Percentiles rank a stretch among this genome's conserved stretches.
phyloP scores from a whole-genome alignment of 208 protist genomes.

The Herpetomonas tarakana region DNA sequence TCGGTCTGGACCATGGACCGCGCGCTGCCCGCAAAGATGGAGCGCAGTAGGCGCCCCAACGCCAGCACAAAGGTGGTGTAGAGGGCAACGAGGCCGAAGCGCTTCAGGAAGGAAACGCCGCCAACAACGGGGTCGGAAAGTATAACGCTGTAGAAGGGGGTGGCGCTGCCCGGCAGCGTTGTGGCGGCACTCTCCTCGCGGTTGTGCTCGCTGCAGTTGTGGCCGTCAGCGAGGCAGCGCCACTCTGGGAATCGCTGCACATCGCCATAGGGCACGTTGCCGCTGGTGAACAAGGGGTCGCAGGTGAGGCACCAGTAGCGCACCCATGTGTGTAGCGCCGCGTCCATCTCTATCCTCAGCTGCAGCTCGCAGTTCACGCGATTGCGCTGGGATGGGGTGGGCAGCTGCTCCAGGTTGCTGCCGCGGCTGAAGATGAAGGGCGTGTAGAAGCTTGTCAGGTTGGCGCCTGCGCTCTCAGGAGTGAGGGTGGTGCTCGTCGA shows the following conservation, averaged over 20 bases:
- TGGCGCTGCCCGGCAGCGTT: background rate
- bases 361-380: slow-evolving; percentile 45
- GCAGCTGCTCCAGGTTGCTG: slow-evolving; percentile 7
- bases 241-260: slow-evolving; percentile 37
- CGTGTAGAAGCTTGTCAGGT: slow-evolving; percentile 10
- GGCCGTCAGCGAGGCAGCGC: slow-evolving; percentile 35
- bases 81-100: slow-evolving; percentile 69
- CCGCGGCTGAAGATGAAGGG: slow-evolving; percentile 9
- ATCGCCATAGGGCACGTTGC: slow-evolving; percentile 44
- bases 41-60: slow-evolving; percentile 62
- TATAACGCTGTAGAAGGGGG: slow-evolving; percentile 50
- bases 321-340: slow-evolving; percentile 21
- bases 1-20: slow-evolving; percentile 38
- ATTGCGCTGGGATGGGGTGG: slow-evolving; percentile 20
- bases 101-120: slow-evolving; percentile 52
- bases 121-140: slow-evolving; percentile 50
- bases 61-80: slow-evolving; percentile 86
- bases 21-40: slow-evolving; percentile 47
- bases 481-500: background rate
- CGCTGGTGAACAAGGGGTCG: slow-evolving; percentile 56
- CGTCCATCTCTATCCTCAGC: slow-evolving; percentile 38
- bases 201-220: slow-evolving; percentile 36
- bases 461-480: background rate
- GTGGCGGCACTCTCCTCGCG: slow-evolving; percentile 28
- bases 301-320: slow-evolving; percentile 75